phyloP scores from a whole-genome alignment of 2,329 filamentous ascomycete species.

The Alternaria infectoria region DNA sequence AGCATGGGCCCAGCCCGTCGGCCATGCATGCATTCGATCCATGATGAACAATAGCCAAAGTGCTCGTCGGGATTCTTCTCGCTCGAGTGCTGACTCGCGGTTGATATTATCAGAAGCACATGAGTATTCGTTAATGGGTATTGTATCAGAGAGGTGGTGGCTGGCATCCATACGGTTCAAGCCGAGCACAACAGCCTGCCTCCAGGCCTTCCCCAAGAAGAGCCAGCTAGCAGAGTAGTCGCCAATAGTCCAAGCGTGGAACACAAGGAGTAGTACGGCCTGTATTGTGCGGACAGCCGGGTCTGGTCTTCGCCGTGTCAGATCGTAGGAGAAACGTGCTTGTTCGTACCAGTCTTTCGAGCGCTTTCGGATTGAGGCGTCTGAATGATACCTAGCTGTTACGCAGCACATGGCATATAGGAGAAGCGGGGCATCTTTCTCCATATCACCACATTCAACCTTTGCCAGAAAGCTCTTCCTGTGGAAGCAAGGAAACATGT shows the following conservation, averaged over 20 bases:
- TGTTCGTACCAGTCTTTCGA: slow-evolving; percentile 37
- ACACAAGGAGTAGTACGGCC: slow-evolving; percentile 30
- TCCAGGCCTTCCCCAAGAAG: slow-evolving; percentile 42
- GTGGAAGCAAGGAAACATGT: slow-evolving; percentile 39
- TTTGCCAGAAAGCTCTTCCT: slow-evolving; percentile 22
- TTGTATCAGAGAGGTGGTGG: background rate
- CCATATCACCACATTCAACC: slow-evolving; percentile 18
- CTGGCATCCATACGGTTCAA: slow-evolving; percentile 38
- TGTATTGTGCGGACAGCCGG: slow-evolving; percentile 34
- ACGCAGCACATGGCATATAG: slow-evolving; percentile 37
- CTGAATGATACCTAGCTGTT: slow-evolving; percentile 30
- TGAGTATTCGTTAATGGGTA: background rate
- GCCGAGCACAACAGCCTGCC: slow-evolving; percentile 35
- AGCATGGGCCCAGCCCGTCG: slow-evolving; percentile 32
- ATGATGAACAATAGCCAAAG: slow-evolving; percentile 43
- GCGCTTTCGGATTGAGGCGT: slow-evolving; percentile 22
- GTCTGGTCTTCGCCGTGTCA: slow-evolving; percentile 24
- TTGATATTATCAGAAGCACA: background rate
- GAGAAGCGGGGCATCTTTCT: slow-evolving; percentile 28
- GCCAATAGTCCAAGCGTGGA: slow-evolving; percentile 29
- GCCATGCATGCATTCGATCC: slow-evolving; percentile 35
- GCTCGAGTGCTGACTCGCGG: slow-evolving; percentile 19
- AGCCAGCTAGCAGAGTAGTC: slow-evolving; percentile 41
- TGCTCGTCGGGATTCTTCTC: slow-evolving; percentile 37
- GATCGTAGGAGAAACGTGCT: slow-evolving; percentile 37